Conservation (phyloP, 163 green algal genomes). For the Trebouxiophyceae sp. region DNA sequence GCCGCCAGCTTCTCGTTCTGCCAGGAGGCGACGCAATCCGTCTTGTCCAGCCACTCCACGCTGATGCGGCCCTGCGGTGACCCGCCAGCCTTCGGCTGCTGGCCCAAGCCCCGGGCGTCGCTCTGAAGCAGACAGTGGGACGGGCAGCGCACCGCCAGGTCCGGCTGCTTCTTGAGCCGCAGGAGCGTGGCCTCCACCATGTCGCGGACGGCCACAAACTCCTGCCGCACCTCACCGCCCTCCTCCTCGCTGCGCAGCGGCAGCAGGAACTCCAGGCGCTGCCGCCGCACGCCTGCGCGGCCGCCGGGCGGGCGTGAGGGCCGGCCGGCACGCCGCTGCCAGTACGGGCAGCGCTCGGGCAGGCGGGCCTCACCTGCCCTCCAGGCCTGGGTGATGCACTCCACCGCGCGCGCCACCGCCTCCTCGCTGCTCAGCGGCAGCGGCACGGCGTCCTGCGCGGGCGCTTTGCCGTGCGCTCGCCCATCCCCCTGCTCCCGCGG, state of each 20-base stretch:
- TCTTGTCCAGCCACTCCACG: constrained; percentile 36
- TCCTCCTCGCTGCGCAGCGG: constrained; percentile 26
- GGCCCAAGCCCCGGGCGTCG: neutral
- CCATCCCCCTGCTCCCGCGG: too few species aligned
- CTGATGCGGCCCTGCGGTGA: constrained; percentile 28
- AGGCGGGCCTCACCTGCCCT: too few species aligned
- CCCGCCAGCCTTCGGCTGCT: neutral
- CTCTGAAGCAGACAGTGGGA: too few species aligned
- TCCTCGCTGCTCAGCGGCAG: too few species aligned
- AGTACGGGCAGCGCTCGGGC: too few species aligned
- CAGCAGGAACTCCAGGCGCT: constrained; percentile 35
- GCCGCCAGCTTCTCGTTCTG: constrained; percentile 38
- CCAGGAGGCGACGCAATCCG: constrained; percentile 46
- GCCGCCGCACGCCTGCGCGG: constrained; percentile 20
- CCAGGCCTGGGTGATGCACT: too few species aligned
- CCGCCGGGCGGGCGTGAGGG: neutral
- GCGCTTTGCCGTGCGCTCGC: too few species aligned
- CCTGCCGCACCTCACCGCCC: constrained; percentile 54
- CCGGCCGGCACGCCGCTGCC: too few species aligned
- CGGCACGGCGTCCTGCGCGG: too few species aligned
- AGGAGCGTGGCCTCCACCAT: constrained; percentile 43
- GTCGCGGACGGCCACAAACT: constrained; percentile 36
- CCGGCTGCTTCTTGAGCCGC: constrained; percentile 31
- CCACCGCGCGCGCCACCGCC: too few species aligned
- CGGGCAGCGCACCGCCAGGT: constrained; percentile 11